phyloP scores from a whole-genome alignment of 2,329 filamentous ascomycete species.

The Didymella exigua region DNA sequence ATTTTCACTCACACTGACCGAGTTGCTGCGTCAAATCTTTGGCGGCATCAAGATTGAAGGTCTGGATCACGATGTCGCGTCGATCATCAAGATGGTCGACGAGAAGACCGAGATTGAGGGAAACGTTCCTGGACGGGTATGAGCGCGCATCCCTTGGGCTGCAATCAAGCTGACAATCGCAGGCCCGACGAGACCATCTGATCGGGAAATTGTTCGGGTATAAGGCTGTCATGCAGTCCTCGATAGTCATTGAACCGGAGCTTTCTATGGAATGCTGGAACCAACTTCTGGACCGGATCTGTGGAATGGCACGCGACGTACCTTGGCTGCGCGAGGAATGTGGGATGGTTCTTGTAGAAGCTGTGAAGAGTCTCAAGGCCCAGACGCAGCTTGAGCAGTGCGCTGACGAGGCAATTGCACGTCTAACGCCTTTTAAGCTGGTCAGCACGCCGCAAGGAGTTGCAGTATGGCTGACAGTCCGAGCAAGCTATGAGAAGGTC shows the following conservation, averaged over 20 bases:
- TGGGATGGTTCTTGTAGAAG: slow-evolving; percentile 78
- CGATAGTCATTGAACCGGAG: slow-evolving; percentile 67
- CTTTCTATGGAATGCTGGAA: slow-evolving; percentile 64
- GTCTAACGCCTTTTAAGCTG: slow-evolving; percentile 67
- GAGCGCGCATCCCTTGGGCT: slow-evolving; percentile 19
- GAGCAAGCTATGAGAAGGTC: slow-evolving; percentile 66
- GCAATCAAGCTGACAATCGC: slow-evolving; percentile 1
- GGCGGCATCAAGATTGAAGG: slow-evolving; percentile 48
- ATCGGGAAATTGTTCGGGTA: slow-evolving; percentile 88
- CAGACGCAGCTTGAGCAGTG: slow-evolving; percentile 58
- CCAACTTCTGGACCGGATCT: slow-evolving; percentile 72
- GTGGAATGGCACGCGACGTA: slow-evolving; percentile 78
- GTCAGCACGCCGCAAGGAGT: slow-evolving; percentile 86
- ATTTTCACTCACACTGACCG: slow-evolving; percentile 86
- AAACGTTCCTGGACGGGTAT: slow-evolving; percentile 60
- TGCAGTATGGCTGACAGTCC: slow-evolving; percentile 80
- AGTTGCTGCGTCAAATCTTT: slow-evolving; percentile 75
- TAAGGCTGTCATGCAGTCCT: slow-evolving; percentile 82
- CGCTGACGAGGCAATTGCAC: slow-evolving; percentile 66
- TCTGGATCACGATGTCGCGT: slow-evolving; percentile 47
- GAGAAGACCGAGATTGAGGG: slow-evolving; percentile 58
- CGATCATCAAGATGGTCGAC: slow-evolving; percentile 59
- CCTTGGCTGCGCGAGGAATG: slow-evolving; percentile 90
- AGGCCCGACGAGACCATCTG: slow-evolving; percentile 85
- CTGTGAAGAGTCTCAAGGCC: slow-evolving; percentile 62